phyloP scores from a whole-genome alignment of 1,284 basidiomycete species.

The Papiliotrema laurentii region DNA sequence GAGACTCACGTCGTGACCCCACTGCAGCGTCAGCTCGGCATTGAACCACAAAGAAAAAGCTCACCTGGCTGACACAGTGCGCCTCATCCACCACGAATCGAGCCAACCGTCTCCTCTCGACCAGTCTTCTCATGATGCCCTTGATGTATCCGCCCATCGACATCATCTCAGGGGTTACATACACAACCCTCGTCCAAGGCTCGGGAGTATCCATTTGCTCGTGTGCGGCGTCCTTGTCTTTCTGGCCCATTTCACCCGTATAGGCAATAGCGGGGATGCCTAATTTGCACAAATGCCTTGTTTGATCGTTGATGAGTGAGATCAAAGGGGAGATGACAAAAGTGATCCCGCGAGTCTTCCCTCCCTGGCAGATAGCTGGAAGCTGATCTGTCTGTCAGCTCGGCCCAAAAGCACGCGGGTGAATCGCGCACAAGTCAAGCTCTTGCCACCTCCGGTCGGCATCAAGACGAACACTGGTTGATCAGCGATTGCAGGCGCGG shows the following conservation, averaged over 20 bases:
- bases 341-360: conserved; percentile 73
- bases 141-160: conserved; percentile 60
- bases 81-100: conserved; percentile 96
- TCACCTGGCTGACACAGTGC: conserved; percentile 67
- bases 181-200: conserved; percentile 60
- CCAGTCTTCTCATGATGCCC: conserved; percentile 58
- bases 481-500: not conserved
- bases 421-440: conserved; percentile 60
- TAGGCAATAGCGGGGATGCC: conserved; percentile 69
- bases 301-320: conserved; percentile 89
- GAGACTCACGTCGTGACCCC: conserved; percentile 49
- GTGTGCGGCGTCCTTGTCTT: conserved; percentile 49
- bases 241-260: conserved; percentile 57
- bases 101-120: conserved; percentile 61
- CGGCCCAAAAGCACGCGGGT: not conserved
- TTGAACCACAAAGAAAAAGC: conserved; percentile 32
- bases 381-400: conserved; percentile 55
- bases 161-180: conserved; percentile 91
- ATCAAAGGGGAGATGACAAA: conserved; percentile 87
- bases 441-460: conserved; percentile 96
- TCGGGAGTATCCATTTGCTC: conserved; percentile 50
- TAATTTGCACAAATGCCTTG: conserved; percentile 62
- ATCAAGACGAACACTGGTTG: conserved; percentile 78
- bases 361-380: conserved; percentile 73
- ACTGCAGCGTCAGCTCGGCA: conserved; percentile 16